Conservation (phyloP, 345 rosid species). For the Populus nigra region DNA sequence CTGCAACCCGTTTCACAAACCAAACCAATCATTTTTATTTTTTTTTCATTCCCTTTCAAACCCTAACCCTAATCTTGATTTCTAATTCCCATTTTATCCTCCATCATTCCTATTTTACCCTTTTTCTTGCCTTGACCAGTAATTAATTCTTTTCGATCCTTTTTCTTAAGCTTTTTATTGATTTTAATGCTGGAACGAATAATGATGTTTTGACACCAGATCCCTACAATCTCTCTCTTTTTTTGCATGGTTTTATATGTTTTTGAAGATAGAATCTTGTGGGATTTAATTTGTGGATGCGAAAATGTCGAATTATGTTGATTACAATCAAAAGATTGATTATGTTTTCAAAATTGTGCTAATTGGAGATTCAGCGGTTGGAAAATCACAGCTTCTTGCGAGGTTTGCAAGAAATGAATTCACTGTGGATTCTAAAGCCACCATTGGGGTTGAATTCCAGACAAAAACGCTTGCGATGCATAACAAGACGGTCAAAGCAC, state of each 20-base stretch:
- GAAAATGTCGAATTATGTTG: conserved; percentile 68
- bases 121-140: not conserved
- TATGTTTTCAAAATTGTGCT: conserved; percentile 78
- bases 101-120: not conserved
- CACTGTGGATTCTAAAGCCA: conserved; percentile 76
- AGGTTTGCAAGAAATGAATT: conserved; percentile 80
- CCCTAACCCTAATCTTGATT: conserved; percentile 20
- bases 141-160: not conserved
- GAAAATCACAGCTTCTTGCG: conserved; percentile 74
- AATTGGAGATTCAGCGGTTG: conserved; percentile 86
- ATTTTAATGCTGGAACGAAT: not conserved
- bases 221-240: conserved; percentile 16
- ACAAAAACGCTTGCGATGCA: conserved; percentile 76
- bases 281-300: conserved; percentile 2
- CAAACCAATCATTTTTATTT: not conserved
- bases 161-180: not conserved
- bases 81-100: not conserved
- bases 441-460: conserved; percentile 87
- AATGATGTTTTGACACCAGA: not conserved
- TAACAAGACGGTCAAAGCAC: conserved; percentile 77
- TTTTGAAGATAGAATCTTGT: not conserved
- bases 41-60: not conserved
- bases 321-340: conserved; percentile 79
- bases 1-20: not conserved
- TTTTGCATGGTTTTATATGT: not conserved